Conservation (phyloP, 768 basidiomycete genomes). For the Butyriboletus loyo region DNA sequence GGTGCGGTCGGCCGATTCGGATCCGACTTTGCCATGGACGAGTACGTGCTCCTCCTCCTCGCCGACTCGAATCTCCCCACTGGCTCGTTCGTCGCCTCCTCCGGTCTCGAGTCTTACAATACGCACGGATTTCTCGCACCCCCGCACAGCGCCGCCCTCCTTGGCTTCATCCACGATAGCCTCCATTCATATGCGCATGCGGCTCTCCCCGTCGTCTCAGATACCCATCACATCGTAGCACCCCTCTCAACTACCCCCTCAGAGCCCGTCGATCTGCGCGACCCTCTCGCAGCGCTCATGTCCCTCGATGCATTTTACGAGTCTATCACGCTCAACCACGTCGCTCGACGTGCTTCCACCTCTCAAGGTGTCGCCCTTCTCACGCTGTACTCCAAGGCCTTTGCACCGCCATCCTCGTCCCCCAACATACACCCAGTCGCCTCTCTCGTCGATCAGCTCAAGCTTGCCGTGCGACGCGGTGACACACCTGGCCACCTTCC, state of each 20-base stretch:
- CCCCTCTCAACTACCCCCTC: slow-evolving; percentile 9
- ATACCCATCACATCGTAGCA: slow-evolving; percentile 52
- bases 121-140: slow-evolving; percentile 73
- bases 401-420: slow-evolving; percentile 50
- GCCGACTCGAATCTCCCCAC: slow-evolving; percentile 95
- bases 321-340: slow-evolving; percentile 84
- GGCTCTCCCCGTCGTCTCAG: slow-evolving; percentile 76
- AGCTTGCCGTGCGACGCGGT: slow-evolving; percentile 61
- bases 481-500: slow-evolving; percentile 80
- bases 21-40: slow-evolving; percentile 22
- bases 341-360: slow-evolving; percentile 81
- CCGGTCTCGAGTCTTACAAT: slow-evolving; percentile 86
- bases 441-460: slow-evolving; percentile 63
- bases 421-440: slow-evolving; percentile 8
- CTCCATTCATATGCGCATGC: slow-evolving; percentile 74
- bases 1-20: neutral
- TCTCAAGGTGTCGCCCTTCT: slow-evolving; percentile 92
- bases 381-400: slow-evolving; percentile 81
- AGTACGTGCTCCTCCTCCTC: slow-evolving; percentile 72
- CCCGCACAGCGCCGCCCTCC: slow-evolving; percentile 23
- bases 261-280: slow-evolving; percentile 12
- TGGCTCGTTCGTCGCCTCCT: slow-evolving; percentile 93
- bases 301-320: slow-evolving; percentile 79
- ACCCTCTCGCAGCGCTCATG: slow-evolving; percentile 42
- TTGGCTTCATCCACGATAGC: slow-evolving; percentile 68